Base-by-base conservation (phyloP, 257 asterid species). In the Ligustrum vulgare region DNA sequence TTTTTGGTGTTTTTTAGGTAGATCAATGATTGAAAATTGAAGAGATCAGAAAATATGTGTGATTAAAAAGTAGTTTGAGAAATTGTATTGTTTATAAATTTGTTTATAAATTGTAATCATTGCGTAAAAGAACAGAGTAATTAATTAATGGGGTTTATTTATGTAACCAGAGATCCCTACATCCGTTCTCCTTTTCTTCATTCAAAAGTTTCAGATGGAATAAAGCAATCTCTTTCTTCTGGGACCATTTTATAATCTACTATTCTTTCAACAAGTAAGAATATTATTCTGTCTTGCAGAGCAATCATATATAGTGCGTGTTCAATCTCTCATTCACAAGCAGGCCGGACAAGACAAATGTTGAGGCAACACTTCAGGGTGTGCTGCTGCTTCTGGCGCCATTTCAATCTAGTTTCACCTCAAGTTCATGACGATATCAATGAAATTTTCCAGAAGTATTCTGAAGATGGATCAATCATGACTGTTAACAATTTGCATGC, bases 291-390 rank as follows among this genome's bases (percentile, higher is more conserved):
- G 16, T 64, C 8, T 23, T 64, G 36, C 3, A 12, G 2, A 12
- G 2, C 37, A 64, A 35, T 51, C 8, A 68, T 9, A 41, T 1
- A 4, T 45, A 12, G n/a, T 12, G 18, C 13, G 6, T 2, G 23
- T 56, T 56, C 35, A 35, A 39, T 6, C 32, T 18, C 32, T 32
- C 6, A 10, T 15, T 45, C 54, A 41, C 54, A 4, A 5, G 33
- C 54, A 35, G 47, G 31, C 31, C 31, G 22, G 13, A 32, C n/a
- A 45, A 13, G 13, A 32, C n/a, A 45, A 13, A 77, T 77, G 80
- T 56, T 63, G 3, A 22, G 41, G 15, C 80, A 79, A 79, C 80
- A 47, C 28, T 79, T 79, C 72, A 75, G 70, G 73, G 18, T 79
- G n/a, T 45, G 54, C 37, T 75, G 66, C 63, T 75, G 79, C 68